phyloP scores from a whole-genome alignment of 2,329 filamentous ascomycete species.

The Alternaria consortialis region DNA sequence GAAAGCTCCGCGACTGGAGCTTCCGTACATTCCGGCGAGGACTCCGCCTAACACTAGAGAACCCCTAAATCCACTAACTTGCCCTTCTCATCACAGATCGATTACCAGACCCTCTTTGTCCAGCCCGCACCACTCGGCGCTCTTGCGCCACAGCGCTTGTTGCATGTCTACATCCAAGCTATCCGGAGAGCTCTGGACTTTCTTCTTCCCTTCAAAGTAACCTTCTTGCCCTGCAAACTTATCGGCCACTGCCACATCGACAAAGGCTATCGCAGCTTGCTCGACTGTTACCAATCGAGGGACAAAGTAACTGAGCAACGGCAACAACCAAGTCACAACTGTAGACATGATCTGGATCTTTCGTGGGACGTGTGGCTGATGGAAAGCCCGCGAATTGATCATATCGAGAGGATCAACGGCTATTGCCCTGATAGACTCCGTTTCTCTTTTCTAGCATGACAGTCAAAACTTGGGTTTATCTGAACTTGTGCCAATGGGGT shows the following conservation, averaged over 20 bases:
- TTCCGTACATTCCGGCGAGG: neutral
- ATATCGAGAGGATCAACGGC: constrained; percentile 49
- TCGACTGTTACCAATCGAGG: constrained; percentile 44
- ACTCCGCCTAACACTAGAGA: neutral
- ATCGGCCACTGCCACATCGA: constrained; percentile 38
- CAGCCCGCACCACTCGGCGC: constrained; percentile 42
- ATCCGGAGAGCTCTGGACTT: constrained; percentile 42
- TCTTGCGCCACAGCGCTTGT: constrained; percentile 48
- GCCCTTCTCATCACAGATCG: constrained; percentile 4
- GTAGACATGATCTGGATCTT: constrained; percentile 35
- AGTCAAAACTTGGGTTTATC: neutral
- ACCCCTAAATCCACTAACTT: neutral
- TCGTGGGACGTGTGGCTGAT: constrained; percentile 42
- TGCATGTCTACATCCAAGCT: constrained; percentile 45
- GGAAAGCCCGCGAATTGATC: constrained; percentile 51
- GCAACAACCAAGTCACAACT: constrained; percentile 39
- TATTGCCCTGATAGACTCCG: constrained; percentile 39
- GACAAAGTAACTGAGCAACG: constrained; percentile 35
- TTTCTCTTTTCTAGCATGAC: constrained; percentile 29
- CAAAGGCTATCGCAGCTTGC: constrained; percentile 43
- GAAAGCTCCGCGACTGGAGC: neutral
- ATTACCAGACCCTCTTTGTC: constrained; percentile 16
- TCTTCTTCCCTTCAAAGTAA: constrained; percentile 46
- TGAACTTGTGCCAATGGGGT: neutral
- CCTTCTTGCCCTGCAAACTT: constrained; percentile 44